These are phyloP conservation scores for Monosporascus sp. DNA, from an alignment of 2,329 filamentous ascomycete species.

Conservation along the genomic window DNA sequence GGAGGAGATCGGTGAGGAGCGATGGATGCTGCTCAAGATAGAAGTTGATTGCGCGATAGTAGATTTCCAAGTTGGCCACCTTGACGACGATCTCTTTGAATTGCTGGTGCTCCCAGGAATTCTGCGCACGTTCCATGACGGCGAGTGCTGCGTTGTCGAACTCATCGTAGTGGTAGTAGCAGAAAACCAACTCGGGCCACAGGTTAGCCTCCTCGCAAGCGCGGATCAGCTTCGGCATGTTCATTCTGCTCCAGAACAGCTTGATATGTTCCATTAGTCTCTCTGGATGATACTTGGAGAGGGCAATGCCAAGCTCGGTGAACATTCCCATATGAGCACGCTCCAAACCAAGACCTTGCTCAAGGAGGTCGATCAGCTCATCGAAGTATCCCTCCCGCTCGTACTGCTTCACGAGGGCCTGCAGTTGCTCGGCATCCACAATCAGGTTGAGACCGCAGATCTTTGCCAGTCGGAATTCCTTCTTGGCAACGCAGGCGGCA, in stretches of 20 bases:
- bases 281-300: conserved; percentile 93
- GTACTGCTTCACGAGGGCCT: conserved; percentile 91
- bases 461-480: conserved; percentile 97
- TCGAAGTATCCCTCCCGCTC: conserved; percentile 97
- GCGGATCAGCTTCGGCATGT: conserved; percentile 93
- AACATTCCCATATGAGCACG: conserved; percentile 96
- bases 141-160: conserved; percentile 95
- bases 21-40: conserved; percentile 97
- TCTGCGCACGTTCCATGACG: conserved; percentile 95
- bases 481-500: conserved; percentile 92
- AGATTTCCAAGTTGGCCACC: conserved; percentile 97
- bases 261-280: conserved; percentile 98
- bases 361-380: conserved; percentile 88
- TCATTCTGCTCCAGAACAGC: conserved; percentile 96
- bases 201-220: conserved; percentile 91
- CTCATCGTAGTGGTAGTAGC: conserved; percentile 98
- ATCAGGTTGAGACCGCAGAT: conserved; percentile 98
- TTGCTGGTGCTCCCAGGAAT: conserved; percentile 98
- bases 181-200: conserved; percentile 96
- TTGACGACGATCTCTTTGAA: conserved; percentile 99
- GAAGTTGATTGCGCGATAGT: conserved; percentile 95
- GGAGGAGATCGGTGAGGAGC: conserved; percentile 89
- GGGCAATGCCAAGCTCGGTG: conserved; percentile 83
- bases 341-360: conserved; percentile 91
- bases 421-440: conserved; percentile 91